These are phyloP conservation scores for Senna siamea DNA, from an alignment of 306 rosid genomes.

Conservation along the genomic window DNA sequence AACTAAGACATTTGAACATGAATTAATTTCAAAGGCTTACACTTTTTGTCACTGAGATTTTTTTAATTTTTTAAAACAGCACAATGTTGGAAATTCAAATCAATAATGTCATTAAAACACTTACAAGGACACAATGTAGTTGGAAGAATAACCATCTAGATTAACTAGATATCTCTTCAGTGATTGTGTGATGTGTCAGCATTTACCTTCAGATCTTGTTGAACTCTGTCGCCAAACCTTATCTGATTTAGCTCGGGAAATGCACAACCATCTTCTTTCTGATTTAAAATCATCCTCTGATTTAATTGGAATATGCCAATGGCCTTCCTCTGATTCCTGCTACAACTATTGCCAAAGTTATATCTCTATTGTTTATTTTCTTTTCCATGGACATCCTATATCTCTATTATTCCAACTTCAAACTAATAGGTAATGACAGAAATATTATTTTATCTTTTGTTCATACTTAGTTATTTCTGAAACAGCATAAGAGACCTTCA, in stretches of 20 bases:
- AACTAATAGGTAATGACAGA: slow-evolving; percentile 8
- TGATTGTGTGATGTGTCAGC: slow-evolving; percentile 11
- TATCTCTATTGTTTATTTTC: slow-evolving; percentile 10
- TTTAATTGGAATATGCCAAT: slow-evolving; percentile 89
- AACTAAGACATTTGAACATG: not conserved
- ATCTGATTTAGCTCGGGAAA: slow-evolving; percentile 58
- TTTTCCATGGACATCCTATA: slow-evolving; percentile 8
- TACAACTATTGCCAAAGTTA: slow-evolving; percentile 42
- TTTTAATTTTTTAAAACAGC: not conserved
- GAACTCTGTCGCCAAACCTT: slow-evolving; percentile 43
- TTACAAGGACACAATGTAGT: not conserved
- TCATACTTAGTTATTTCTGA: slow-evolving; percentile 13
- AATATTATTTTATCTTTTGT: slow-evolving; percentile 9
- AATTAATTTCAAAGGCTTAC: slow-evolving; percentile 19
- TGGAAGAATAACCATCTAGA: slow-evolving; percentile 28
- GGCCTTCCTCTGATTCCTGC: slow-evolving; percentile 92
- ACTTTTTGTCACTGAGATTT: too few species aligned
- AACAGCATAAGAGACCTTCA: slow-evolving; percentile 17
- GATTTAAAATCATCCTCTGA: slow-evolving; percentile 62
- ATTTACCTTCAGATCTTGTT: slow-evolving; percentile 53
- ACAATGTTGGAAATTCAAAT: not conserved
- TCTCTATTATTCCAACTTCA: slow-evolving; percentile 25
- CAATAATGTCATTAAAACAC: not conserved
- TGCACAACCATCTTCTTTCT: slow-evolving; percentile 82
- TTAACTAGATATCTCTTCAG: slow-evolving; percentile 21